Base-by-base conservation (phyloP, 2,329 filamentous ascomycete species). In the Mariannaea sp. region DNA sequence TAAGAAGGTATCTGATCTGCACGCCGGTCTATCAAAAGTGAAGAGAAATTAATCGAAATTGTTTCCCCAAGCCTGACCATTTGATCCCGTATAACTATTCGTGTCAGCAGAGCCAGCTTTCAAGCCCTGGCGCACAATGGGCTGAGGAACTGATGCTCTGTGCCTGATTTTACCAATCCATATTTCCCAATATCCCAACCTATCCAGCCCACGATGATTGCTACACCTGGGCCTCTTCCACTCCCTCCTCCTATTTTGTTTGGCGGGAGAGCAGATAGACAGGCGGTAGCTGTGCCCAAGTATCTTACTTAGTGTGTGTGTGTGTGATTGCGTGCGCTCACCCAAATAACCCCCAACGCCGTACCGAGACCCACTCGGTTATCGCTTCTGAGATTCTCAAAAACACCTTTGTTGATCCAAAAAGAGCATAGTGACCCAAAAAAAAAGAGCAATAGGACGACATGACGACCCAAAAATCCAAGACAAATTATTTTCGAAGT, bases 341-440 rank as follows among this genome's bases (percentile, higher is more conserved):
- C 44, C 51, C 35, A 40, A 52, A 33, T 51, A 47, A 47, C 41
- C 42, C 48, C 22, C 22, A 56, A 56, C 53, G 53, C 53, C 53
- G 12, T 41, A 43, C 39, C 48, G 48, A 48, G 43, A 43, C 44
- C 53, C 48, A 55, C 43, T 56, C 53, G 46, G 22, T 41, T 33
- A 36, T 43, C 35, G 22, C 22, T 24, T 24, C 27, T 46, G 32
- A 26, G 42, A 35, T 36, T 42, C 40, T 22, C 38, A 24, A 22
- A 52, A 56, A 56, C 42, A 52, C 48, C 48, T 13, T 27, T 49
- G 50, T 48, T 45, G 14, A 40, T 33, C 17, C 22, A 35, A 45
- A 20, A 27, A 43, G 47, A 43, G 10, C 10, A 42, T 14, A 19
- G 20, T 30, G 17, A 33, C n/a, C n/a, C n/a, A 24, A 8, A 36